phyloP scores from a whole-genome alignment of 768 basidiomycete species.

The Floccularia luteovirens region DNA sequence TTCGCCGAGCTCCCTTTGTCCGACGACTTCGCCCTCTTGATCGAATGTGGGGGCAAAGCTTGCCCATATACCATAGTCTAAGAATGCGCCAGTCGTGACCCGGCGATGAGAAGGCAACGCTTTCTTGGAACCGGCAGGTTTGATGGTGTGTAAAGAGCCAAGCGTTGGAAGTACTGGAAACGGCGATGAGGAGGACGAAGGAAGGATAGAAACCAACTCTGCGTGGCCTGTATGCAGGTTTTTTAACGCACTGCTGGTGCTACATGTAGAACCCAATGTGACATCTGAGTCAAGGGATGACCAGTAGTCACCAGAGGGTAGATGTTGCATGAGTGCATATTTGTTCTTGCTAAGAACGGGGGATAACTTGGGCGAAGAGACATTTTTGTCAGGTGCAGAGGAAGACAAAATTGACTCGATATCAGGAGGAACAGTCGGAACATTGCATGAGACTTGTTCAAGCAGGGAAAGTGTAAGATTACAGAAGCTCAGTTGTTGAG shows the following conservation, averaged over 20 bases:
- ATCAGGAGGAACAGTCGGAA: constrained; percentile 33
- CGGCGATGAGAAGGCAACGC: constrained; percentile 42
- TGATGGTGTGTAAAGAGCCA: constrained; percentile 45
- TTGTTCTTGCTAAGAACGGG: constrained; percentile 25
- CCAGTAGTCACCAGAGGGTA: constrained; percentile 77
- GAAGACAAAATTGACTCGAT: constrained; percentile 30
- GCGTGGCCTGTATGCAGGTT: constrained; percentile 57
- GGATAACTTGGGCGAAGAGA: constrained; percentile 9
- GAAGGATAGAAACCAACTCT: constrained; percentile 69
- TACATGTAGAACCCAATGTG: constrained; percentile 18
- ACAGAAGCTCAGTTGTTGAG: constrained; percentile 70
- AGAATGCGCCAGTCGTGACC: constrained; percentile 57
- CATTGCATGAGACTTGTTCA: constrained; percentile 55
- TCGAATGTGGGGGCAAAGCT: constrained; percentile 79
- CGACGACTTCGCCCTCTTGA: constrained; percentile 68
- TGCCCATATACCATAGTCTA: constrained; percentile 72
- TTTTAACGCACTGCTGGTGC: constrained; percentile 30
- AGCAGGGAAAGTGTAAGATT: constrained; percentile 65
- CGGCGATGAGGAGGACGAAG: constrained; percentile 42
- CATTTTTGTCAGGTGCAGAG: constrained; percentile 7
- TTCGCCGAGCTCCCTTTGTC: constrained; percentile 53
- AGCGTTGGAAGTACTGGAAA: constrained; percentile 36
- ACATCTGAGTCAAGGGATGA: constrained; percentile 53
- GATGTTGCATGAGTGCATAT: constrained; percentile 74
- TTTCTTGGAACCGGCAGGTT: constrained; percentile 26